A percentile compares a stretch with the other conserved stretches of the same genome.
phyloP scores from a whole-genome alignment of 2,329 filamentous ascomycete genomes.

The Hymenoscyphus linearis region DNA sequence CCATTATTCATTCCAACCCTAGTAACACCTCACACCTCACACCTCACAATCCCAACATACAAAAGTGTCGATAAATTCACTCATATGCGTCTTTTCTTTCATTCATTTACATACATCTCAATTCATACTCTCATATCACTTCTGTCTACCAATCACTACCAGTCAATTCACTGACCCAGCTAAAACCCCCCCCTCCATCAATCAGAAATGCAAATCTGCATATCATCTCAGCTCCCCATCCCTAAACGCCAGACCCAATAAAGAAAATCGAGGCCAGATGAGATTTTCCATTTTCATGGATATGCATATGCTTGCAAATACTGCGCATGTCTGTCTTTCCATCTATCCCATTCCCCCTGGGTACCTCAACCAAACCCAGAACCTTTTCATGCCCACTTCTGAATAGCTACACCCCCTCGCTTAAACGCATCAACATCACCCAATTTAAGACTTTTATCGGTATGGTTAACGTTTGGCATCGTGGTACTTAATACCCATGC shows the following conservation, averaged over 20 bases:
- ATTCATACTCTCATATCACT: too few relatives aligned
- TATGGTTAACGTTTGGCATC: slow-evolving; percentile 76
- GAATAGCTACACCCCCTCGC: slow-evolving; percentile 58
- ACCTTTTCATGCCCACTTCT: slow-evolving; percentile 42
- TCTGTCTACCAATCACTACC: too few relatives aligned
- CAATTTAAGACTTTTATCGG: slow-evolving; percentile 55
- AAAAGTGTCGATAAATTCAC: too few relatives aligned
- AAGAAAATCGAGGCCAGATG: background rate
- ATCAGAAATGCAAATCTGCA: background rate
- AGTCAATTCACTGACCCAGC: too few relatives aligned
- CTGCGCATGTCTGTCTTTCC: too few relatives aligned
- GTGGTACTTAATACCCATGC: slow-evolving; percentile 74
- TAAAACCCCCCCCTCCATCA: background rate
- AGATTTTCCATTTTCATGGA: background rate
- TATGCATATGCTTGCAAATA: background rate
- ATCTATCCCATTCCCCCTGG: background rate
- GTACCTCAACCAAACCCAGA: background rate
- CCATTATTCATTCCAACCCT: too few relatives aligned
- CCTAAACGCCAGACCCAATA: background rate
- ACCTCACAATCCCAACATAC: too few relatives aligned
- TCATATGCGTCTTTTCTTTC: too few relatives aligned
- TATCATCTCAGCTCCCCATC: background rate
- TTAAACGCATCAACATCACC: slow-evolving; percentile 61
- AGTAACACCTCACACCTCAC: too few relatives aligned
- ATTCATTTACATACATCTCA: too few relatives aligned